phyloP scores from a whole-genome alignment of 1,139 yeast species.

The Protomyces pachydermus region DNA sequence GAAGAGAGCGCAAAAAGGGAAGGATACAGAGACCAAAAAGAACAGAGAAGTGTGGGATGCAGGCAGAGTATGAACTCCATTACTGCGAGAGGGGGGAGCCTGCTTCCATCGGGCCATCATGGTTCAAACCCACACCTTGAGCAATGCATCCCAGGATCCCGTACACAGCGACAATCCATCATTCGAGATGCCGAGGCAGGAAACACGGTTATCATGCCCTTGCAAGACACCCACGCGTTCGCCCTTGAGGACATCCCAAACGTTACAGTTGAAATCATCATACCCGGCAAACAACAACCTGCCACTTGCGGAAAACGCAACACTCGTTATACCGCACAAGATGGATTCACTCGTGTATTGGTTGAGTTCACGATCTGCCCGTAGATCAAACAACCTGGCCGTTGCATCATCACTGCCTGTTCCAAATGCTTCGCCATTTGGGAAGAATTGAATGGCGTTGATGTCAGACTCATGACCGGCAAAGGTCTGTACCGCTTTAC shows the following conservation, averaged over 20 bases:
- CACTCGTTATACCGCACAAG: slow-evolving; percentile 48
- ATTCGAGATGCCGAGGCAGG: slow-evolving; percentile 61
- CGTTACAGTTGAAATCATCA: slow-evolving; percentile 48
- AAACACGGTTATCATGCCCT: slow-evolving; percentile 59
- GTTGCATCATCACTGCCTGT: slow-evolving; percentile 79
- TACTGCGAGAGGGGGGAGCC: too few species aligned
- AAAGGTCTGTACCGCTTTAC: slow-evolving; percentile 55
- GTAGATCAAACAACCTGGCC: slow-evolving; percentile 65
- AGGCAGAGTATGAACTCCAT: not conserved
- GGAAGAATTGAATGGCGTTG: slow-evolving; percentile 60
- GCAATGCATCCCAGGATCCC: slow-evolving; percentile 40
- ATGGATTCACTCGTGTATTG: slow-evolving; percentile 46
- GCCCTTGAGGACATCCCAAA: slow-evolving; percentile 73
- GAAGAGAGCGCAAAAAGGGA: not conserved
- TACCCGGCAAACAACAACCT: slow-evolving; percentile 70
- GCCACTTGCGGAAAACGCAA: slow-evolving; percentile 73
- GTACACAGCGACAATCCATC: slow-evolving; percentile 54
- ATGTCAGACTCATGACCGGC: slow-evolving; percentile 61
- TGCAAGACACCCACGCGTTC: slow-evolving; percentile 58
- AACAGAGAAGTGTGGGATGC: not conserved
- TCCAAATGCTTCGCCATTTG: slow-evolving; percentile 54
- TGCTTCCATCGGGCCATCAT: too few species aligned
- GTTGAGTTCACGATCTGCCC: slow-evolving; percentile 69
- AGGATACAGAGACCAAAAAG: not conserved
- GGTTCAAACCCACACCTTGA: slow-evolving; percentile 28